Evolutionary conservation across 2,329 filamentous ascomycete genomes (phyloP).

Genomic region (Colletotrichum trifolii): DNA sequence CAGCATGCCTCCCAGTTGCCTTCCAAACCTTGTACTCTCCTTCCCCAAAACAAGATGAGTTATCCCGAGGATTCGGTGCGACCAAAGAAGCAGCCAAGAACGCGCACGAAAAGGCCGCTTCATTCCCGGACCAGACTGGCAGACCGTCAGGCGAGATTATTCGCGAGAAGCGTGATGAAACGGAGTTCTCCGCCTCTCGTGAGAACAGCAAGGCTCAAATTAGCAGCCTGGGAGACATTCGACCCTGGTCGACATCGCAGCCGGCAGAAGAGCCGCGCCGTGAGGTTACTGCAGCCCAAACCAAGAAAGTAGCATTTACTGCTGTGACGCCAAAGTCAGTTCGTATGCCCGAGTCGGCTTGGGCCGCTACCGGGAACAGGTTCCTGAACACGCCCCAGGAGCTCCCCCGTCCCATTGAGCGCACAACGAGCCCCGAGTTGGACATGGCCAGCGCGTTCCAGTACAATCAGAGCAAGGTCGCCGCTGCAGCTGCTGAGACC

Average conservation of each 20-base stretch:
- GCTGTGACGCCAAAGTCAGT: conserved; percentile 13
- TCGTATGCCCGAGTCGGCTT: conserved; percentile 24
- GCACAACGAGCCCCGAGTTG: conserved; percentile 26
- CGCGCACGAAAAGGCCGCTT: no score
- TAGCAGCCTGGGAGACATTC: neutral
- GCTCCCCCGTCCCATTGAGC: neutral
- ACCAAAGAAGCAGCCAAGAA: no score
- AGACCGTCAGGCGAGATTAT: conserved; percentile 42
- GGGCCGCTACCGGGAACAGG: conserved; percentile 25
- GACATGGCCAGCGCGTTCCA: conserved; percentile 37
- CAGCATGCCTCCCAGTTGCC: no score
- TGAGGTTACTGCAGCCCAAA: neutral
- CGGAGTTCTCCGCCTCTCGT: conserved; percentile 53
- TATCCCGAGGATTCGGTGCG: no score
- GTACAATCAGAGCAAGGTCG: conserved; percentile 36
- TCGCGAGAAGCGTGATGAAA: conserved; percentile 50
- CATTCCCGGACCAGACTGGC: conserved; percentile 1
- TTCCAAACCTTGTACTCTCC: no score
- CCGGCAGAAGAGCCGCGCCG: no score
- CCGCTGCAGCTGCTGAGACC: neutral
- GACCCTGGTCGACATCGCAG: no score
- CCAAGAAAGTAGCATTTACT: neutral
- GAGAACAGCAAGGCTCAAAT: conserved; percentile 47
- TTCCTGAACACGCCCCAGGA: conserved; percentile 31
- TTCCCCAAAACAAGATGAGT: no score